Percentiles rank a stretch among this genome's conserved stretches.
These are phyloP conservation scores for Diddensiella santjacobensis DNA, from an alignment of 805 yeast species.

Conservation along the genomic window DNA sequence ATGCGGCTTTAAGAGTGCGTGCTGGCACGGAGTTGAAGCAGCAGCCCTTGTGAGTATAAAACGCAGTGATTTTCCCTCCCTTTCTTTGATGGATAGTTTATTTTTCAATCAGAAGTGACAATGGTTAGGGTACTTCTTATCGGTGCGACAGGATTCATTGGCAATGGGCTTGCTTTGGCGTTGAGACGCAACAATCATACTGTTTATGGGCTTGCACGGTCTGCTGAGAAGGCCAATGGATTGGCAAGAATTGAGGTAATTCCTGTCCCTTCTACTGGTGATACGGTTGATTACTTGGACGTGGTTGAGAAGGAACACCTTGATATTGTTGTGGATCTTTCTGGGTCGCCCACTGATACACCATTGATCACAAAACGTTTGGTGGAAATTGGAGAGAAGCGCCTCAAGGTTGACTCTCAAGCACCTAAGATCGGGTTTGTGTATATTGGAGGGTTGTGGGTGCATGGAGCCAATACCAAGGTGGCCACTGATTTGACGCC, in stretches of 20 bases:
- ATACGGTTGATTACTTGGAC: background rate
- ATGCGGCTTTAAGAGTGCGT: too few relatives aligned
- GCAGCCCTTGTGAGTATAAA: too few relatives aligned
- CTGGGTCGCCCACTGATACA: constrained; percentile 9
- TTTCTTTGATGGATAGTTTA: background rate
- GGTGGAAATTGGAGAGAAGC: constrained; percentile 1
- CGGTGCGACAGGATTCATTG: constrained; percentile 16
- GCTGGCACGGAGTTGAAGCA: too few relatives aligned
- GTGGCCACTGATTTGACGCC: constrained; percentile 8
- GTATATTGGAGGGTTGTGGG: constrained; percentile 12
- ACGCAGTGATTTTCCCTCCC: too few relatives aligned
- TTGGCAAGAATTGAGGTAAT: constrained; percentile 7
- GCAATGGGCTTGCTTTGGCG: constrained; percentile 2
- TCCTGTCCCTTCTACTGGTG: constrained; percentile 12
- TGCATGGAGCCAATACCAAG: constrained; percentile 7
- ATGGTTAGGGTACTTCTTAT: constrained; percentile 15
- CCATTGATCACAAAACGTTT: background rate
- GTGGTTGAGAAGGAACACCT: constrained; percentile 10
- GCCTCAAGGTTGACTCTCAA: background rate
- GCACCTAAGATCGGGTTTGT: constrained; percentile 10
- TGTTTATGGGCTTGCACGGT: constrained; percentile 14
- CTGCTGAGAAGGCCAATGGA: constrained; percentile 6
- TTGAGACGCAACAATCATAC: constrained; percentile 8
- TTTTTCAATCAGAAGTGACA: constrained; percentile 1
- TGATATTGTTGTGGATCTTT: constrained; percentile 11